Evolutionary conservation across 2,329 filamentous ascomycete genomes (phyloP).

Genomic region (Fusarium buxicola): DNA sequence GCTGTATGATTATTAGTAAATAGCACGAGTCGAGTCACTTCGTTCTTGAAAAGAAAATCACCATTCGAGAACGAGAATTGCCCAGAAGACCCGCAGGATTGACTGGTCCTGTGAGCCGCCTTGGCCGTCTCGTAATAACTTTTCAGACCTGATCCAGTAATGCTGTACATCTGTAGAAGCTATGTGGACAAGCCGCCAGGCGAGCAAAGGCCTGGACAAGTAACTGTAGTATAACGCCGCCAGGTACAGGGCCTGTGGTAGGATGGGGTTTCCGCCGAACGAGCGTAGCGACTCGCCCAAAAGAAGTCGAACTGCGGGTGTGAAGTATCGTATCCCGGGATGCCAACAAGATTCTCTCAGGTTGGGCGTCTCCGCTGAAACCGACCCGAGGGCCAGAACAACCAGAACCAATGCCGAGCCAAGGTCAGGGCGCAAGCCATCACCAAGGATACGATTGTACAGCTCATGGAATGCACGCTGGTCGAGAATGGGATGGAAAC

Average conservation of each 20-base stretch:
- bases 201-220: slow-evolving; percentile 33
- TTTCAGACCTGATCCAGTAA: slow-evolving; percentile 37
- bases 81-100: slow-evolving; percentile 35
- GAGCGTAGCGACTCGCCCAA: slow-evolving; percentile 31
- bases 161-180: slow-evolving; percentile 38
- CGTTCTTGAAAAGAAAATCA: accelerated
- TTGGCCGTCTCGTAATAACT: slow-evolving; percentile 20
- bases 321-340: slow-evolving; percentile 26
- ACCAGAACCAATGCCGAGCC: slow-evolving; percentile 22
- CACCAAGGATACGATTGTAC: slow-evolving; percentile 7
- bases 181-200: slow-evolving; percentile 37
- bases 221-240: slow-evolving; percentile 40
- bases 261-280: slow-evolving; percentile 31
- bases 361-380: slow-evolving; percentile 26
- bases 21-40: accelerated
- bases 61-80: slow-evolving; percentile 36
- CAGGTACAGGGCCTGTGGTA: slow-evolving; percentile 34
- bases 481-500: slow-evolving; percentile 34
- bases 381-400: slow-evolving; percentile 27
- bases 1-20: background rate
- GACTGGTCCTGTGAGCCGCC: slow-evolving; percentile 33
- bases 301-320: slow-evolving; percentile 24
- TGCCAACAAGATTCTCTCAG: slow-evolving; percentile 20
- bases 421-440: slow-evolving; percentile 19
- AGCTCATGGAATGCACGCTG: slow-evolving; percentile 20